Evolutionary conservation across 768 basidiomycete species (phyloP), one percentile per base, ranked within the genome.

Genomic region (Lactarius tabidus): DNA sequence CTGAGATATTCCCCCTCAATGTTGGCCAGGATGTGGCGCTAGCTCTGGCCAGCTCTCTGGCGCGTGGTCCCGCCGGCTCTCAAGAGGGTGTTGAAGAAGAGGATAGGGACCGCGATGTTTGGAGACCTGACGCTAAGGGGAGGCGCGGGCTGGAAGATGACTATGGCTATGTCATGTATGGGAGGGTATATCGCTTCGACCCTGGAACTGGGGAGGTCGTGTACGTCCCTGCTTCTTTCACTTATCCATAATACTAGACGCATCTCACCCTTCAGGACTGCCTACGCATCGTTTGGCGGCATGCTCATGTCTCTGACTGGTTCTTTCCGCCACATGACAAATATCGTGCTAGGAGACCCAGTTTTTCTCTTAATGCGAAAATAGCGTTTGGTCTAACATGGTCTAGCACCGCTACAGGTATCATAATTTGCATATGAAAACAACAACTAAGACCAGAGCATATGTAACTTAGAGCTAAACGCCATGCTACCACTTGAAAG

Each of bases 101-200:
- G 28, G 90, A 91, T 71, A 86, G 91, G 74, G 90, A 91, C 69
- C 78, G 87, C 62, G 82, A 90, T 72, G 84, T 89, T 20, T 94
- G 92, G 92, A 78, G 92, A 72, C 92, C 92, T 58, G 91, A 92
- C 72, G 88, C 88, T 41, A 94, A 88, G 76, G 92, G 84, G 17
- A 83, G 81, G 69, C 82, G 84, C 73, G 95, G 88, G 14, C 75
- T 99, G 31, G 96, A 98, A 68, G 90, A 94, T 64, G 95, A 98
- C 69, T 99, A 94, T 72, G 95, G 98, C 73, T 99, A 98, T 80
- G 96, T 99, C 69, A 98, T 98, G 95, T 95, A 93, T 75, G 96
- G 96, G 36, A 98, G 95, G 87, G 91, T 98, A 56, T 99, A 99
- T 82, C 95, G 95, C 75, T 97, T 96, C 74, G 96, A 99, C 74